phyloP scores from a whole-genome alignment of 2,329 filamentous ascomycete species.

The Ophiostoma ulmi region DNA sequence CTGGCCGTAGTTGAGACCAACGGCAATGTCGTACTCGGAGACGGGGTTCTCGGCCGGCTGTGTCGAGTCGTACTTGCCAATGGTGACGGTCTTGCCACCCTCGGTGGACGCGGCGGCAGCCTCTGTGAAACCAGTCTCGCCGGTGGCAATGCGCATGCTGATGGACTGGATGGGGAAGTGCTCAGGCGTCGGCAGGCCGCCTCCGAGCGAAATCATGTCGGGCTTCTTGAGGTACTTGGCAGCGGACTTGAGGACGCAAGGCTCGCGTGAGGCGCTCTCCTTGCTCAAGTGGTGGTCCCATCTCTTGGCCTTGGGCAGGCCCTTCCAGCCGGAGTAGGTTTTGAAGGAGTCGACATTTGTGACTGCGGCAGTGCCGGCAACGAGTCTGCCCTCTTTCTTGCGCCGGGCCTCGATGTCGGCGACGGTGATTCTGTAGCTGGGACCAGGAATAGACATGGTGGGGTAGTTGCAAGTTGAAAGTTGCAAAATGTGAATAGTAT shows the following conservation, averaged over 20 bases:
- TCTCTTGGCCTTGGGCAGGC: constrained; percentile 71
- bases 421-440: constrained; percentile 46
- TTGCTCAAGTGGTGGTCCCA: constrained; percentile 67
- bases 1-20: constrained; percentile 90
- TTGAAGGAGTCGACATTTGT: constrained; percentile 82
- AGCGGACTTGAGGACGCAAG: constrained; percentile 74
- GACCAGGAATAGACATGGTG: background rate
- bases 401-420: constrained; percentile 63
- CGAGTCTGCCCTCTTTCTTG: constrained; percentile 63
- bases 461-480: background rate
- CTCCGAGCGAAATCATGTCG: constrained; percentile 85
- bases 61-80: constrained; percentile 78
- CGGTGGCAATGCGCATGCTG: constrained; percentile 64
- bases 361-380: constrained; percentile 70
- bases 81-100: constrained; percentile 55
- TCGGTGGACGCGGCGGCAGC: constrained; percentile 49
- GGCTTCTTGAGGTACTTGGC: constrained; percentile 74
- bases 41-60: constrained; percentile 36
- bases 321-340: constrained; percentile 43
- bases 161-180: constrained; percentile 89
- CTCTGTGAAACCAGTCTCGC: constrained; percentile 63
- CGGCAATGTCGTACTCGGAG: constrained; percentile 65
- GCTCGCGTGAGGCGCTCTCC: constrained; percentile 57
- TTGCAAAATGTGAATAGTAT: background rate
- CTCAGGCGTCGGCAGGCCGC: constrained; percentile 80